phyloP scores from a whole-genome alignment of 163 green algal species.

The Chloroidium sp. region DNA sequence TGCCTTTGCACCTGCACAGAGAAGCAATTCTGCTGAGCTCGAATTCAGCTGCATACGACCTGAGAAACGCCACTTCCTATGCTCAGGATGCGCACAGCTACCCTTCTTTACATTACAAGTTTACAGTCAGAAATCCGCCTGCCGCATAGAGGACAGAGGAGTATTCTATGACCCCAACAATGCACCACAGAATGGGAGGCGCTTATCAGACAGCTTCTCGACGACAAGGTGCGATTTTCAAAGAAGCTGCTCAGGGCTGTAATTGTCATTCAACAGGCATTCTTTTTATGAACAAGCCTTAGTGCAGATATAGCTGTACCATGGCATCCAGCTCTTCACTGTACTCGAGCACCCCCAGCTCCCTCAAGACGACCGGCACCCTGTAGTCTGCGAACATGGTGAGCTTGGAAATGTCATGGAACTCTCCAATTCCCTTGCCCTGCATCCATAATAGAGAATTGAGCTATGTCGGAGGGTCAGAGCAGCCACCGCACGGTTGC shows the following conservation, averaged over 20 bases:
- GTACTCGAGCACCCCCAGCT: slow-evolving; percentile 69
- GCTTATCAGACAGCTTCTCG: slow-evolving; percentile 1
- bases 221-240: background rate
- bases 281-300: too few species aligned
- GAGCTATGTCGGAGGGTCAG: background rate
- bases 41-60: too few species aligned
- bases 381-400: slow-evolving; percentile 94
- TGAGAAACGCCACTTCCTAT: too few species aligned
- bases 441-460: slow-evolving; percentile 1
- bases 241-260: background rate
- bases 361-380: slow-evolving; percentile 63
- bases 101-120: background rate
- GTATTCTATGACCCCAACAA: too few species aligned
- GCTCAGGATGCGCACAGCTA: background rate
- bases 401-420: slow-evolving; percentile 72
- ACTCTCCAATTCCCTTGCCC: slow-evolving; percentile 60
- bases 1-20: slow-evolving; percentile 23
- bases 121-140: background rate
- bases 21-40: background rate
- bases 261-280: too few species aligned
- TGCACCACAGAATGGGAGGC: too few species aligned
- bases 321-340: slow-evolving; percentile 22
- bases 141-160: too few species aligned
- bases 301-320: slow-evolving; percentile 14
- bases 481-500: too few species aligned